Conservation (phyloP, 345 rosid genomes). For the Isatis tinctoria region DNA sequence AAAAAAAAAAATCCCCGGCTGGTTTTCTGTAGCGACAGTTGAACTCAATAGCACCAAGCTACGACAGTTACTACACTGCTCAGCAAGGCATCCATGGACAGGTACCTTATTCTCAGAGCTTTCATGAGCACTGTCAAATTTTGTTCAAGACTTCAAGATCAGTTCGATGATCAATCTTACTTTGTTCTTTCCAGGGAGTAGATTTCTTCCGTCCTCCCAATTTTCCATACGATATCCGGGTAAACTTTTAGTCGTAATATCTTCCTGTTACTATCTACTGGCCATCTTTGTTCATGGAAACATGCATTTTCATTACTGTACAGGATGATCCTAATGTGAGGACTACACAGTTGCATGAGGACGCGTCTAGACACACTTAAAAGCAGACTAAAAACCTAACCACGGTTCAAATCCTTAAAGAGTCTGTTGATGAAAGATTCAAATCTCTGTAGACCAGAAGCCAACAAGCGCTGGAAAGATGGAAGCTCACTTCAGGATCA, state of each 20-base stretch:
- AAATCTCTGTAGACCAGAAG: neutral
- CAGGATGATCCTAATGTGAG: constrained; percentile 83
- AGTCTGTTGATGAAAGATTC: neutral
- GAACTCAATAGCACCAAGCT: constrained; percentile 52
- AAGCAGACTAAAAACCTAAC: neutral
- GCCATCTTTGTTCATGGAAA: constrained; percentile 14
- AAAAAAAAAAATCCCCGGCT: constrained; percentile 2
- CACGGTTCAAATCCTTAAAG: neutral
- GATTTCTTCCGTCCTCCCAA: constrained; percentile 66
- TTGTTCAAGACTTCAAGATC: neutral
- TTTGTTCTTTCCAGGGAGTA: constrained; percentile 39
- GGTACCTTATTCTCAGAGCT: constrained; percentile 35
- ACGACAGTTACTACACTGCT: constrained; percentile 48
- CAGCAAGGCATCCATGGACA: constrained; percentile 56
- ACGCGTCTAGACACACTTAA: constrained; percentile 68
- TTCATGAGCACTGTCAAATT: neutral
- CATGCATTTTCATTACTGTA: neutral
- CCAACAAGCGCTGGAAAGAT: neutral
- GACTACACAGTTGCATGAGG: constrained; percentile 63
- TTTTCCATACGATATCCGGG: constrained; percentile 53
- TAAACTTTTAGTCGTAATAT: constrained; percentile 20
- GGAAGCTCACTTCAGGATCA: neutral
- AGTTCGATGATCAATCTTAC: neutral
- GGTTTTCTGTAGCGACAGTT: constrained; percentile 50
- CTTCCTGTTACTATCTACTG: neutral